Conservation (phyloP, 352 stramenopile genomes). For the Phytophthora pini region DNA sequence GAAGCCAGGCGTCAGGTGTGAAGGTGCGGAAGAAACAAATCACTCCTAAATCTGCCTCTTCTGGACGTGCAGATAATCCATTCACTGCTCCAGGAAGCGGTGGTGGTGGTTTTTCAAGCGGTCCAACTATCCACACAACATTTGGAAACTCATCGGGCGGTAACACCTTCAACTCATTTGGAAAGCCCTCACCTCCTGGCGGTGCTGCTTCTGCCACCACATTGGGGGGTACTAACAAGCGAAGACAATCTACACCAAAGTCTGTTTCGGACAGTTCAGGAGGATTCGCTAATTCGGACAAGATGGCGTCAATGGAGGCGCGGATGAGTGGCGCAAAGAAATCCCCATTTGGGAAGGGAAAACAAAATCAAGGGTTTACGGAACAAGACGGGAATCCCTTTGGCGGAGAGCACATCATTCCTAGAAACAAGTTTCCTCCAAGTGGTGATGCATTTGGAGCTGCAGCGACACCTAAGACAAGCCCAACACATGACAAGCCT, state of each 20-base stretch:
- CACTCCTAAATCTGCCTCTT: constrained; percentile 13
- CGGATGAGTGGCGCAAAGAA: constrained; percentile 43
- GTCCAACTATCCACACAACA: constrained; percentile 19
- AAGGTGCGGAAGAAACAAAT: constrained; percentile 38
- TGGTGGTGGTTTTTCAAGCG: constrained; percentile 3
- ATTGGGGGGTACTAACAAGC: constrained; percentile 32
- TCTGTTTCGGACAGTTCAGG: constrained; percentile 27
- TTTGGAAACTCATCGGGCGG: constrained; percentile 30
- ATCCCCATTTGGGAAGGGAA: constrained; percentile 27
- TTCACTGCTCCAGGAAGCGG: constrained; percentile 20
- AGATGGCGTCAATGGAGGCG: constrained; percentile 34
- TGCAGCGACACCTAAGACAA: constrained; percentile 15
- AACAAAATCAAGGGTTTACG: constrained; percentile 24
- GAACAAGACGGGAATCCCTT: constrained; percentile 21
- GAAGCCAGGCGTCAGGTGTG: constrained; percentile 24
- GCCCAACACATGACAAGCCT: constrained; percentile 23
- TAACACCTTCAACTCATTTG: constrained; percentile 19
- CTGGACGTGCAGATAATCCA: constrained; percentile 29
- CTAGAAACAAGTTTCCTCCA: constrained; percentile 9
- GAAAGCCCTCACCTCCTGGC: constrained; percentile 20
- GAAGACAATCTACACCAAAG: constrained; percentile 23
- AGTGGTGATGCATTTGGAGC: constrained; percentile 10
- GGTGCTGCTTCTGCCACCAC: constrained; percentile 11
- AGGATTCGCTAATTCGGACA: constrained; percentile 22
- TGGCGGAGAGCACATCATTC: constrained; percentile 11